Evolutionary conservation across 441 rosid species (phyloP), one percentile per base, ranked within the genome.

Genomic region (Isatis lusitanica): DNA sequence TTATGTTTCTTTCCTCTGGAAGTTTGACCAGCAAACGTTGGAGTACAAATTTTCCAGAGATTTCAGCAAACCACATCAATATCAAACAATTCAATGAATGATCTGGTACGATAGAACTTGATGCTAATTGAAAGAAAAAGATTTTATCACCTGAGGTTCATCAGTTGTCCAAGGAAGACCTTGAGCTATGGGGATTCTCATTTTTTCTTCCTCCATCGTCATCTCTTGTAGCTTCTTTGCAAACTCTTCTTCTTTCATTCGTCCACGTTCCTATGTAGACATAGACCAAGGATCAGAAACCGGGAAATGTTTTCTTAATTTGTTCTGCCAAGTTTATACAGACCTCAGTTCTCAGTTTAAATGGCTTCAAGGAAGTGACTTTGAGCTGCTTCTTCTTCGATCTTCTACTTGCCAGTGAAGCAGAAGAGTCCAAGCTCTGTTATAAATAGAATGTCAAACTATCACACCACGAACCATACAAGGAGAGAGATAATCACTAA

Each of bases 161-260:
- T 95, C 98, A 42, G 95, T 93, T 68, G 99, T 95, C 88, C 86
- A 91, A 24, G 99, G 98, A 70, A 90, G 94, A 71, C 97, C 98
- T 83, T 93, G 97, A 12, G 99, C 98, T 43, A 86, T 65, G 0
- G 92, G 99, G 48, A 90, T 82, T 56, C 94, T 81, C 76, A 53
- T 78, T 73, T 74, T 91, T 78, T 86, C 90, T 77, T 88, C 90
- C 68, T 88, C 94, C 7, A 52, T 31, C 82, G 75, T 79, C 87
- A 84, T 82, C 75, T 93, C 92, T 63, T 83, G 92, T 31, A 91
- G 40, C 85, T 87, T 95, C 83, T 91, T 90, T 68, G 76, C 59
- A 44, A 95, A 87, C 50, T 93, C 97, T 67, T 93, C 98, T 75
- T 86, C 94, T 80, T 95, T 95, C 75, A 74, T 33, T 73, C 80